phyloP scores from a whole-genome alignment of 116 monocot genomes.

The Phalaenopsis hybrid region DNA sequence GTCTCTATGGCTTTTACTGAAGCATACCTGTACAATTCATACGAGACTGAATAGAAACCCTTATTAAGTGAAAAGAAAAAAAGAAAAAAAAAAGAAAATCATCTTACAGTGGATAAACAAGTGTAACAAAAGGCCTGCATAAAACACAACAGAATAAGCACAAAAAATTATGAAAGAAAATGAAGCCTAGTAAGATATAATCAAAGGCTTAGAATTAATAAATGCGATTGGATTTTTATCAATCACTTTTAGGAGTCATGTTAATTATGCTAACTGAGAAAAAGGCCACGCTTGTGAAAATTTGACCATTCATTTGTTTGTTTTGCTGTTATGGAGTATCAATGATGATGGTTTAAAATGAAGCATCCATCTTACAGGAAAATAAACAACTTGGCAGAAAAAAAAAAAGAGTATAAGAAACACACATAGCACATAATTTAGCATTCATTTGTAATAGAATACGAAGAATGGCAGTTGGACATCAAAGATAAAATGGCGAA shows the following conservation, averaged over 20 bases:
- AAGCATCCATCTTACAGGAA: not conserved
- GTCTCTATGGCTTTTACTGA: constrained; percentile 84
- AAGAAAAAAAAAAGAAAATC: not conserved
- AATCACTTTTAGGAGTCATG: not conserved
- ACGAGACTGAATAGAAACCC: not conserved
- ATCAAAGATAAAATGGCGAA: not conserved
- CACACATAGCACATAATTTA: not conserved
- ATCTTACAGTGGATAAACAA: constrained; percentile 91
- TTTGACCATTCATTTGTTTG: not conserved
- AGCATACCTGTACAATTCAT: constrained; percentile 61
- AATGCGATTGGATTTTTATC: not conserved
- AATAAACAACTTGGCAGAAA: not conserved
- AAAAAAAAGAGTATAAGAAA: not conserved
- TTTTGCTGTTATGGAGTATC: constrained; percentile 2
- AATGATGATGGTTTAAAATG: not conserved
- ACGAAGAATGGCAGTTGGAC: not conserved
- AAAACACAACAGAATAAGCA: not conserved
- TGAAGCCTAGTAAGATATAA: not conserved
- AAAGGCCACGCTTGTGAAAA: not conserved
- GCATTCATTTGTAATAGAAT: not conserved
- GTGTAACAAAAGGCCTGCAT: constrained; percentile 76
- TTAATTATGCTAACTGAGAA: not conserved
- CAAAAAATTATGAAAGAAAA: not conserved
- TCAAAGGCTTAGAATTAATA: not conserved
- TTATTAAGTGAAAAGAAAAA: constrained; percentile 3